Base-by-base conservation (phyloP, 1,284 basidiomycete genomes). In the Tremellales sp. region DNA sequence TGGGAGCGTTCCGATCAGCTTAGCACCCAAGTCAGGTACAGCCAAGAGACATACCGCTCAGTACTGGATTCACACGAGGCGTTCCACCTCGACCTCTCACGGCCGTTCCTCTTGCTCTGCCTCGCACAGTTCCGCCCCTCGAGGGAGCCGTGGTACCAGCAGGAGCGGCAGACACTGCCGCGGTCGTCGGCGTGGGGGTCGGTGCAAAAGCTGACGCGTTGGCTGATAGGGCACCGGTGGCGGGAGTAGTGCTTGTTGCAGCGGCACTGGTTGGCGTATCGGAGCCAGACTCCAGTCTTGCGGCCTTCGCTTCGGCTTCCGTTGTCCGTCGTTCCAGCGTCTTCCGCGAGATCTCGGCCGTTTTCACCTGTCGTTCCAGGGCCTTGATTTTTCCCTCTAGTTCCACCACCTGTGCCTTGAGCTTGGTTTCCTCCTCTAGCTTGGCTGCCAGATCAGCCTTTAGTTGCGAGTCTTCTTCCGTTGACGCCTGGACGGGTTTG, bases 301-400 rank as follows among this genome's bases (percentile, higher is more conserved):
- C 60, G 31, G 65, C 37, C 48, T 66, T 67, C 36, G 58, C 45
- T 40, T 70, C 66, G 16, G 55, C 53, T 18, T 59, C 60, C 14
- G 51, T 48, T 42, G 62, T 64, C 32, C 62, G 60, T 45, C 53
- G 45, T 43, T 69, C 67, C 35, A 71, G 49, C 12, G 65, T 68
- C 55, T 68, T 69, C 35, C 67, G 49, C 31, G 59, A 49, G 26
- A 69, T 68, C 42, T 71, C 66, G 1, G 61, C 62, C 5, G 63
- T 71, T 45, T 58, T 61, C 8, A 56, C 47, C 45, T 65, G 63
- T 31, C 63, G 55, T 40, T 66, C 62, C 13, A 68, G 50, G 2
- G 45, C 46, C 51, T 67, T 69, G 45, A 71, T 50, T 53, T 69
- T 63, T 21, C 38, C 38, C 37, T 62, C 50, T 21, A 67, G 48